Conservation (phyloP, 441 rosid genomes). For the Populus hybrid region DNA sequence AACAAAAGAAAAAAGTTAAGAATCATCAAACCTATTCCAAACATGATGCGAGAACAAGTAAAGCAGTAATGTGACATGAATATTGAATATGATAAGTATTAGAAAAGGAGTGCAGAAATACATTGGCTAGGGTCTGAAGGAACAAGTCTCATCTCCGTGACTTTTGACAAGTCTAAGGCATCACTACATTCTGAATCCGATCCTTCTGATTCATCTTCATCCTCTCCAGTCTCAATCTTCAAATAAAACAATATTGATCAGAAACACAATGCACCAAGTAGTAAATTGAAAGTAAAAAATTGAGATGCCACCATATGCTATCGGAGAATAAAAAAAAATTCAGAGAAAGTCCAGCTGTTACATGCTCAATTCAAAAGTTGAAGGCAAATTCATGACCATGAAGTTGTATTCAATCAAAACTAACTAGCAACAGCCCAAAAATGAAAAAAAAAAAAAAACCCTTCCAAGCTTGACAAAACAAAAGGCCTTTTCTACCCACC, state of each 20-base stretch:
- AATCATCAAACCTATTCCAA: neutral
- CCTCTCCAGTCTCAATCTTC: conserved; percentile 78
- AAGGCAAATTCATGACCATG: neutral
- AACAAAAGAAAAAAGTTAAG: neutral
- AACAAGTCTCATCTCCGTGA: conserved; percentile 86
- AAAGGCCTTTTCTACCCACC: neutral
- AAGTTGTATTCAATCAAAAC: neutral
- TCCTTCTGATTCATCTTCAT: conserved; percentile 49
- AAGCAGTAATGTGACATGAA: neutral
- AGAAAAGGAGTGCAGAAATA: conserved; percentile 25
- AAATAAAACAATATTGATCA: conserved; percentile 10
- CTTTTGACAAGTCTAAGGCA: conserved; percentile 54
- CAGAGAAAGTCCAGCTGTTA: too few species aligned
- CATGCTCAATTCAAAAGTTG: neutral
- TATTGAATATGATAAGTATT: neutral
- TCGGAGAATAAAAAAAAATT: neutral
- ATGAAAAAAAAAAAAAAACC: neutral
- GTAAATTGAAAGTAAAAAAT: neutral
- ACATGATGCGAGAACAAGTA: neutral
- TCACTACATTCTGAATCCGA: conserved; percentile 57
- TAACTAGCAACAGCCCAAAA: neutral
- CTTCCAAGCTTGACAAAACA: neutral
- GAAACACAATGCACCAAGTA: neutral
- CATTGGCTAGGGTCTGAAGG: conserved; percentile 84
- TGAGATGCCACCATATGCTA: neutral